Evolutionary conservation across 2,329 filamentous ascomycete genomes (phyloP).

Genomic region (Cadophora luteo-olivacea): DNA sequence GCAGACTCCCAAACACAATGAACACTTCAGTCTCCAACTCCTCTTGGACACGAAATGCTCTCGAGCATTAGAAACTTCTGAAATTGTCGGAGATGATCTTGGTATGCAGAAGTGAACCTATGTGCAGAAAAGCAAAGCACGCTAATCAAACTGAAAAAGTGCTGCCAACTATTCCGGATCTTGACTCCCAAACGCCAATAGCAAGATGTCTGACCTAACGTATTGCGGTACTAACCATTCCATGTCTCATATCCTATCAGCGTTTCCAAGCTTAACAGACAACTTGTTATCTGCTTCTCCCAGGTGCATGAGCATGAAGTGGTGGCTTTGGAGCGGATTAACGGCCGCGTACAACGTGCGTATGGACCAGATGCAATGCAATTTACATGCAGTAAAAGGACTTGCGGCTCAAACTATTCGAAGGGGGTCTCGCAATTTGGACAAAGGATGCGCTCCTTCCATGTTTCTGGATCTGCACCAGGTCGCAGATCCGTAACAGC

Average conservation of each 20-base stretch:
- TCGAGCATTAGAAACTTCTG: not conserved
- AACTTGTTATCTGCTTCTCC: not conserved
- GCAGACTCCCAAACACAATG: not conserved
- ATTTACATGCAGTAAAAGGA: not conserved
- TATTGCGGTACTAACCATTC: not conserved
- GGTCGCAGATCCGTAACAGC: slow-evolving; percentile 36
- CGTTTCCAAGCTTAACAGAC: not conserved
- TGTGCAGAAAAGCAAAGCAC: slow-evolving; percentile 10
- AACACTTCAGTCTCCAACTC: not conserved
- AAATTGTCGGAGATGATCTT: not conserved
- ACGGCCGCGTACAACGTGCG: not conserved
- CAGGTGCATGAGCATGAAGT: not conserved
- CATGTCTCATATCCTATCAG: not conserved
- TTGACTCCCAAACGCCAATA: not conserved
- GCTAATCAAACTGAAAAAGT: slow-evolving; percentile 1
- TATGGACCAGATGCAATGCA: not conserved
- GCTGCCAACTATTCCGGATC: not conserved
- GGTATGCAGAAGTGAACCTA: not conserved
- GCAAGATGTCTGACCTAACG: not conserved
- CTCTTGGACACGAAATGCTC: not conserved
- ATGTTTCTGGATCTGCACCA: slow-evolving; percentile 26
- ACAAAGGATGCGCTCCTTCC: slow-evolving; percentile 36
- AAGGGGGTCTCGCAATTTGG: slow-evolving; percentile 39
- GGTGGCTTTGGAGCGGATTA: not conserved
- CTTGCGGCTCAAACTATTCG: slow-evolving; percentile 24